Evolutionary conservation across 495 filamentous ascomycete genomes (phyloP), one percentile per base, ranked within the genome.

Genomic region (Lasiosphaeris hirsuta): DNA sequence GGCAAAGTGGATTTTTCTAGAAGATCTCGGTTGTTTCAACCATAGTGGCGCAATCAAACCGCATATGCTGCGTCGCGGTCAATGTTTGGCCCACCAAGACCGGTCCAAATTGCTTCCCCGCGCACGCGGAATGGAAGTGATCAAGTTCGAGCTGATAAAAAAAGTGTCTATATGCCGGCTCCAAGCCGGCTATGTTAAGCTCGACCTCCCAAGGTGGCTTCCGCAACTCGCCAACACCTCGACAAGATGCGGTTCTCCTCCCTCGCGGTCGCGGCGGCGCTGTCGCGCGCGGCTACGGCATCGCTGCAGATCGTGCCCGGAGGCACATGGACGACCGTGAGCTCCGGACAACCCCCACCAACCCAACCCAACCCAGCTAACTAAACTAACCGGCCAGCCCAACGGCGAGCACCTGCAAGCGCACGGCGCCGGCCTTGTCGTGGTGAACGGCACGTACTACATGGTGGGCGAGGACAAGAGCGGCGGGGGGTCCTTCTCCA

Each of bases 381-480:
- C 37, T n/a, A n/a, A n/a, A n/a, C n/a, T n/a, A 23, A 7, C 48
- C 39, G 23, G 18, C 34, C 39, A 72, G 75, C 77, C 73, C 35
- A 75, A 78, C 51, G 74, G 75, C 38, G 70, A 81, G 13, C 86
- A 86, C 63, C 73, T 89, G 9, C 82, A 89, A 72, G 86, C 86
- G 4, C 79, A 82, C 57, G 79, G 79, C 39, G 78, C 75, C 1
- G 83, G 82, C 51, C 56, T 85, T 13, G 78, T 83, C 63, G 65
- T 81, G 45, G 80, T 77, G 3, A 75, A 79, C 57, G 72, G 70
- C 14, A 75, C 73, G 0, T 89, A 82, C 73, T 86, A 87, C 71
- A 70, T 81, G 53, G 73, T 87, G 42, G 86, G 86, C 43, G 86
- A 89, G 69, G 84, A 89, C 71, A 87, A 89, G 67, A 72, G 77